A percentile compares a stretch with the other conserved stretches of the same genome.
These are phyloP conservation scores for Tetramitus jugosus DNA, from an alignment of 208 protist genomes.

Conservation along the genomic window DNA sequence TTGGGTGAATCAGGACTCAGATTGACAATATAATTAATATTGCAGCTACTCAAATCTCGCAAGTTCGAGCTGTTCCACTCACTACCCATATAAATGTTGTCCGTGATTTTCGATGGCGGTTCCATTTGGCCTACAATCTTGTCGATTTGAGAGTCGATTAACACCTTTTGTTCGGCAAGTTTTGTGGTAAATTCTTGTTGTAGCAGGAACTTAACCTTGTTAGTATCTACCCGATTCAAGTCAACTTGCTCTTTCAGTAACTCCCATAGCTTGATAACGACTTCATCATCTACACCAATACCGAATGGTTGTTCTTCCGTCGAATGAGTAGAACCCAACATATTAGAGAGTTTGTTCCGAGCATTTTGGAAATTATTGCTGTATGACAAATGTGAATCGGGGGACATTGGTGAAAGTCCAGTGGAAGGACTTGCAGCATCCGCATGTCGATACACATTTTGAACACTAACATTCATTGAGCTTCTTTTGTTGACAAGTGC, in stretches of 20 bases:
- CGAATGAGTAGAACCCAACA: too few relatives aligned
- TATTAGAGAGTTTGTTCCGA: too few relatives aligned
- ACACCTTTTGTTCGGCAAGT: not conserved
- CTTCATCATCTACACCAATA: not conserved
- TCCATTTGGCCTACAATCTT: not conserved
- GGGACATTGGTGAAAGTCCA: too few relatives aligned
- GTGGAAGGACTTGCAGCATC: too few relatives aligned
- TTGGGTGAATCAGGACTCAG: not conserved
- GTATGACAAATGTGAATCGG: too few relatives aligned
- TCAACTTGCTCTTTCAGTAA: not conserved
- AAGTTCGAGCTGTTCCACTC: not conserved
- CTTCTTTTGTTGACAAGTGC: too few relatives aligned
- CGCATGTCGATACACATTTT: too few relatives aligned
- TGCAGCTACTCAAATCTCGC: not conserved
- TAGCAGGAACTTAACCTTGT: not conserved
- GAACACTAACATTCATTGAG: too few relatives aligned
- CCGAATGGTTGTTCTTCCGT: too few relatives aligned
- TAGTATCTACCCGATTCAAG: not conserved
- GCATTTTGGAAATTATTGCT: too few relatives aligned
- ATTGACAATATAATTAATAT: not conserved
- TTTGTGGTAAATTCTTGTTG: not conserved
- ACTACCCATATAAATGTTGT: not conserved
- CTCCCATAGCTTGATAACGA: not conserved
- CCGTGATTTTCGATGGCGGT: not conserved
- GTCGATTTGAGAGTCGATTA: not conserved